Percentiles rank a stretch among this genome's conserved stretches.
Conservation (phyloP, 441 rosid genomes). For the Syzygium malaccense region DNA sequence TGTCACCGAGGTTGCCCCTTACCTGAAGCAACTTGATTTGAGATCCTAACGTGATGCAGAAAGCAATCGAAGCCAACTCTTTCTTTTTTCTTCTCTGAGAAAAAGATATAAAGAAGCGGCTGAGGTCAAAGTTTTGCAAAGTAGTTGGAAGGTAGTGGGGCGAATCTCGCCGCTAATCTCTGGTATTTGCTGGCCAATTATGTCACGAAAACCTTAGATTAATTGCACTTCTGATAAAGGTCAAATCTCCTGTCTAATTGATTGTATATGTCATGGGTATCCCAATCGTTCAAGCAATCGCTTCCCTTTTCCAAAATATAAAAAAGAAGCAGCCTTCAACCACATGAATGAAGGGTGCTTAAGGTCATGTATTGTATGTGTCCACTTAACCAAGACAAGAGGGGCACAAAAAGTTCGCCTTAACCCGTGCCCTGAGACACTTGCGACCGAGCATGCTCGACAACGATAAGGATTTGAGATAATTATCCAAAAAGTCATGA, state of each 20-base stretch:
- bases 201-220: neutral
- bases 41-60: neutral
- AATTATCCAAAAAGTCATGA: too few relatives aligned
- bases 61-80: neutral
- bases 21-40: neutral
- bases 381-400: too few relatives aligned
- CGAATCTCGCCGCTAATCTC: constrained; percentile 9
- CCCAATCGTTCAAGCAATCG: neutral
- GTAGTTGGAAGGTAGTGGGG: constrained; percentile 2
- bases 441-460: too few relatives aligned
- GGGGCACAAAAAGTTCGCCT: too few relatives aligned
- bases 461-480: too few relatives aligned
- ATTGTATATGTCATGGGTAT: neutral
- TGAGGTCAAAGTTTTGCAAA: neutral
- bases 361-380: too few relatives aligned
- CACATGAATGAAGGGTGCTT: neutral
- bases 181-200: neutral
- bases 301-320: neutral
- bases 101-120: neutral
- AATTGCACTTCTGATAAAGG: neutral
- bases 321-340: neutral
- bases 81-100: neutral
- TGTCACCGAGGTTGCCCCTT: neutral
- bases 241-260: neutral
- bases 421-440: too few relatives aligned